Evolutionary conservation across 495 filamentous ascomycete genomes (phyloP), one percentile per base, ranked within the genome.

Genomic region (Delitschia confertaspora): DNA sequence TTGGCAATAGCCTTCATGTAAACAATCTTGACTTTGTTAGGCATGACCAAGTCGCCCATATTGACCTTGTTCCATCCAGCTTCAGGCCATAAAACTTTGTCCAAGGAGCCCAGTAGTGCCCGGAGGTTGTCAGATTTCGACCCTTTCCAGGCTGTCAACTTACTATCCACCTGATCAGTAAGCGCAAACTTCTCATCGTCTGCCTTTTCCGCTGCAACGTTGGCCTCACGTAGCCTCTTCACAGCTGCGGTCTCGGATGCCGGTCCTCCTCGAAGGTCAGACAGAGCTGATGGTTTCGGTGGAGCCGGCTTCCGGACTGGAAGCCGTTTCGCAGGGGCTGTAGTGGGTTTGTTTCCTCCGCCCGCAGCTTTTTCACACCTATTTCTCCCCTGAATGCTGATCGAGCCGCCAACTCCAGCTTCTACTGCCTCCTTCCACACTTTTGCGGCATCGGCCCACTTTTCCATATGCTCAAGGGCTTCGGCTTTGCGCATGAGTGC

Each of bases 1-100:
- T 94, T 96, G 4, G 79, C 83, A 78, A 98, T 95, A 4, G 86
- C 91, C 75, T 93, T 95, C 91, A 98, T 96, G 57, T 98, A 98
- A 42, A 83, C 73, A 41, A 96, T 77, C 76, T 98, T 98, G 36
- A 95, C 91, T 72, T 85, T 93, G 34, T 79, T 80, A 30, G 88
- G 79, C 69, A 93, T 68, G 26, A 98, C 78, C 52, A 98, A 59
- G 62, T 98, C 89, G 36, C 83, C 78, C 79, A 98, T 80, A 19
- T 84, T 85, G 13, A 96, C 79, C 71, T 93, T 95, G 71, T 91
- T 94, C 93, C 91, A 98, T 22, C 86, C 88, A 40, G 84, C 79
- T 24, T 81, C 82, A 40, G 84, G 77, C 91, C 91, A 98, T 29
- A 98, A 70, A 31, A 98, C 86, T 17, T 69, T 75, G 56, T 96